Base-by-base conservation (phyloP, 208 protist species). In the Crithidia thermophila region DNA sequence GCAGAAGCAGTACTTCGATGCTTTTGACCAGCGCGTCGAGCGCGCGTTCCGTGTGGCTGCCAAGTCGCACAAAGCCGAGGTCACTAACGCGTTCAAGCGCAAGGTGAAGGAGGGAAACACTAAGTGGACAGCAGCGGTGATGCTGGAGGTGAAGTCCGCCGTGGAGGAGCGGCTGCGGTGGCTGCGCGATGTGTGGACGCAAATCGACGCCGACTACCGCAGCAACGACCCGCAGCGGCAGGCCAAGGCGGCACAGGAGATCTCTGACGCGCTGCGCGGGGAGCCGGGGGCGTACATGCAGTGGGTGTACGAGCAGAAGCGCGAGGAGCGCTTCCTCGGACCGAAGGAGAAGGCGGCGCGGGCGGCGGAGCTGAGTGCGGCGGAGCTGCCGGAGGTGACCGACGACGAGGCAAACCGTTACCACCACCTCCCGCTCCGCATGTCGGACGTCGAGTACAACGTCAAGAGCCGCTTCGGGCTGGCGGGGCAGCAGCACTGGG, bases 151-250 rank as follows among this genome's bases (percentile, higher is more conserved):
- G 81, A 73, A 79, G 31, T 50, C 30, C 1, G 73, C 78, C 7
- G 57, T 94, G 10, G 86, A 93, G 72, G 86, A 88, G 21, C 77
- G 91, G 16, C 72, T 85, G 60, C 47, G 37, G 3, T 96, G 91
- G 88, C 67, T 96, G 42, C 82, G 88, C 16, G 91, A 96, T 25
- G 91, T 96, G 46, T 96, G 88, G 87, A 43, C 91, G 49, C 88
- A 94, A 76, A 79, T 96, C 30, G 91, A 96, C 52, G 84, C 91
- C 10, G 91, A 96, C 70, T 96, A 96, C 72, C 84, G 91, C 43
- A 88, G 86, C 70, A 65, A 58, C 42, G 82, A 93, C 65, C 23
- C 70, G 9, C 65, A 63, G 31, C 81, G 88, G 50, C 85, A 94
- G 68, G 75, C 68, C 14, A 79, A 52, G 21, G 91, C 91, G 14